Evolutionary conservation across 2,329 filamentous ascomycete species (phyloP).

Genomic region (Lasiodiplodia sp.): DNA sequence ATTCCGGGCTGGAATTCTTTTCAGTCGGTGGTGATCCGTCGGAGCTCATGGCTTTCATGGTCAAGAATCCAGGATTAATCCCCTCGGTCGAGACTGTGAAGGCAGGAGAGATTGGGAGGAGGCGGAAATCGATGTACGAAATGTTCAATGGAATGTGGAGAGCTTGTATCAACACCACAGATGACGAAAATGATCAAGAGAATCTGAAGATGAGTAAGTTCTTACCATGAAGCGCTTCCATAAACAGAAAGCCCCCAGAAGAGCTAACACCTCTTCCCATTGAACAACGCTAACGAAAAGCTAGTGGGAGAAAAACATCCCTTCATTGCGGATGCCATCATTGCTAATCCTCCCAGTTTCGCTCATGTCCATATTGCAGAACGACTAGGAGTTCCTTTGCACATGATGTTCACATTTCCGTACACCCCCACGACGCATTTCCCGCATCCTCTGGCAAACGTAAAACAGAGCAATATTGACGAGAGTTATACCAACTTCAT

Average conservation of each 20-base stretch:
- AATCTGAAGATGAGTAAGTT: slow-evolving; percentile 65
- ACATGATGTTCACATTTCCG: slow-evolving; percentile 91
- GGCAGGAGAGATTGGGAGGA: slow-evolving; percentile 73
- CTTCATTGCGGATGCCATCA: slow-evolving; percentile 84
- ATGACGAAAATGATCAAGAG: slow-evolving; percentile 68
- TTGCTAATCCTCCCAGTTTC: slow-evolving; percentile 80
- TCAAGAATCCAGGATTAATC: slow-evolving; percentile 81
- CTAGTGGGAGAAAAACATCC: slow-evolving; percentile 66
- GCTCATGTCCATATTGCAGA: slow-evolving; percentile 79
- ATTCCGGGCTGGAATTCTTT: slow-evolving; percentile 80
- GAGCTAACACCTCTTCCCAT: slow-evolving; percentile 39
- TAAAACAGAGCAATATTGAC: slow-evolving; percentile 76
- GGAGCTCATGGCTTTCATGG: slow-evolving; percentile 88
- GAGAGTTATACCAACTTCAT: slow-evolving; percentile 80
- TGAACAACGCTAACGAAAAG: background rate
- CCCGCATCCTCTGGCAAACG: slow-evolving; percentile 78
- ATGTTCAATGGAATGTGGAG: slow-evolving; percentile 88
- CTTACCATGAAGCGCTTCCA: background rate
- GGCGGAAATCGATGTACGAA: slow-evolving; percentile 74
- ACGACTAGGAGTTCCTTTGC: slow-evolving; percentile 75
- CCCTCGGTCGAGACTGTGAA: slow-evolving; percentile 76
- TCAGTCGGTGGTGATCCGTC: slow-evolving; percentile 79
- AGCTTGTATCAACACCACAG: slow-evolving; percentile 76
- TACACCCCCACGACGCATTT: slow-evolving; percentile 79
- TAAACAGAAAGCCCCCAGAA: slow-evolving; percentile 35